Conservation (phyloP, 768 basidiomycete genomes). For the Fomitopsis pulvina region DNA sequence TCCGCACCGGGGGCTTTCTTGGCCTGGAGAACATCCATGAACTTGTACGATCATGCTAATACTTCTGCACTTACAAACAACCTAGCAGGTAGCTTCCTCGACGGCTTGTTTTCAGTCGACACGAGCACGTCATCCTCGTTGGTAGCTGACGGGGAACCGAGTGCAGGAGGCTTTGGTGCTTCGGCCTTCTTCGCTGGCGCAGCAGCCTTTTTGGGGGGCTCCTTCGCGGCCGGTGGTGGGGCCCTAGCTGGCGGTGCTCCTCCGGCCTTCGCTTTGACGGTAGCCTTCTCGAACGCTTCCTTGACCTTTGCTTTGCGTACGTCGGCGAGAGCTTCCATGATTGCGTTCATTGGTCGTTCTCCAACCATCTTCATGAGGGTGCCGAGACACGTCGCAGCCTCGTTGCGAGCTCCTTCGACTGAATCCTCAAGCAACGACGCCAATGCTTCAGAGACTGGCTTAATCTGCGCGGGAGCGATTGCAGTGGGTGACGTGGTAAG, state of each 20-base stretch:
- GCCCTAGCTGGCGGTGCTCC: constrained; percentile 42
- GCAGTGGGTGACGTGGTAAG: constrained; percentile 65
- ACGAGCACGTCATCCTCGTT: constrained; percentile 26
- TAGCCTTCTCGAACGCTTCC: constrained; percentile 87
- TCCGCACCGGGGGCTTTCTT: constrained; percentile 47
- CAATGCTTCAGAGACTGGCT: constrained; percentile 73
- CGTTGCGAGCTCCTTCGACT: constrained; percentile 81
- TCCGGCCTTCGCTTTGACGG: constrained; percentile 82
- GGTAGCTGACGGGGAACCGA: constrained; percentile 21
- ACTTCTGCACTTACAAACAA: constrained; percentile 29
- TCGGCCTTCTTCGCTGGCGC: constrained; percentile 27
- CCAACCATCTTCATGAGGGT: constrained; percentile 96
- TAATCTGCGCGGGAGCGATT: constrained; percentile 70
- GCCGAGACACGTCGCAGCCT: constrained; percentile 85
- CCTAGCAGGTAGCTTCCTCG: constrained; percentile 46
- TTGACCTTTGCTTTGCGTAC: constrained; percentile 88
- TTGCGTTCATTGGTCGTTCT: constrained; percentile 81
- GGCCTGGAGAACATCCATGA: constrained; percentile 23
- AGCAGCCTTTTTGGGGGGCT: constrained; percentile 31
- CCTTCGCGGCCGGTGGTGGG: constrained; percentile 24
- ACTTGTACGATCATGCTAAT: neutral
- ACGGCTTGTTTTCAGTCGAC: constrained; percentile 34
- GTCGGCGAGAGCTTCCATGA: constrained; percentile 81
- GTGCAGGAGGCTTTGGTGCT: constrained; percentile 16
- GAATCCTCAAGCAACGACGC: constrained; percentile 79